Evolutionary conservation across 2,329 filamentous ascomycete genomes (phyloP).

Genomic region (Alternaria metachromatica): DNA sequence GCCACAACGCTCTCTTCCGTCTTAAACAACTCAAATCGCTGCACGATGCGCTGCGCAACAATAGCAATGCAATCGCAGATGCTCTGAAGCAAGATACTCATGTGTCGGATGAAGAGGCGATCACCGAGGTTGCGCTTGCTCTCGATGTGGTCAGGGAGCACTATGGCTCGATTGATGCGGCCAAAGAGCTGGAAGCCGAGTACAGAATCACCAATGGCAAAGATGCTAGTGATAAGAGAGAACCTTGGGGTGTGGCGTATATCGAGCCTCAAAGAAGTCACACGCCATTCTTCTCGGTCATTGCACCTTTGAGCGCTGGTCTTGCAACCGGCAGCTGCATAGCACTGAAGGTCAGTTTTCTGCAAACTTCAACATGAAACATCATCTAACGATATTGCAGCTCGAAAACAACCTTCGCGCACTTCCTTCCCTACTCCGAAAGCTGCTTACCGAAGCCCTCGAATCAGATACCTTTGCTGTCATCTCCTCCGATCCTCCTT

Average conservation of each 20-base stretch:
- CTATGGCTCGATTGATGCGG: conserved; percentile 51
- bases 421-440: conserved; percentile 47
- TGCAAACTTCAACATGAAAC: not conserved
- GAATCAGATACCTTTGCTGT: conserved; percentile 59
- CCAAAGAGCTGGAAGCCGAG: conserved; percentile 50
- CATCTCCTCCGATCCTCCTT: conserved; percentile 42
- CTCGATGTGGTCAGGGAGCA: conserved; percentile 50
- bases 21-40: conserved; percentile 56
- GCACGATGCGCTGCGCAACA: conserved; percentile 48
- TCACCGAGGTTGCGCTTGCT: conserved; percentile 52
- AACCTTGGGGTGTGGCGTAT: conserved; percentile 54
- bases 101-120: conserved; percentile 47
- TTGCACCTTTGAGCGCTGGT: conserved; percentile 52
- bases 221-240: conserved; percentile 44
- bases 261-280: conserved; percentile 56
- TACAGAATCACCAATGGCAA: conserved; percentile 52
- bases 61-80: conserved; percentile 46
- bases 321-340: conserved; percentile 61
- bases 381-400: conserved; percentile 22
- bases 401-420: conserved; percentile 51
- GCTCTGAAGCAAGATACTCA: conserved; percentile 53
- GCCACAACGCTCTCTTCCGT: conserved; percentile 55
- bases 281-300: conserved; percentile 54
- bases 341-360: conserved; percentile 53
- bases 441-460: conserved; percentile 50